These are phyloP conservation scores for Teratosphaeria viscida DNA, from an alignment of 2,329 filamentous ascomycete species.

Conservation along the genomic window DNA sequence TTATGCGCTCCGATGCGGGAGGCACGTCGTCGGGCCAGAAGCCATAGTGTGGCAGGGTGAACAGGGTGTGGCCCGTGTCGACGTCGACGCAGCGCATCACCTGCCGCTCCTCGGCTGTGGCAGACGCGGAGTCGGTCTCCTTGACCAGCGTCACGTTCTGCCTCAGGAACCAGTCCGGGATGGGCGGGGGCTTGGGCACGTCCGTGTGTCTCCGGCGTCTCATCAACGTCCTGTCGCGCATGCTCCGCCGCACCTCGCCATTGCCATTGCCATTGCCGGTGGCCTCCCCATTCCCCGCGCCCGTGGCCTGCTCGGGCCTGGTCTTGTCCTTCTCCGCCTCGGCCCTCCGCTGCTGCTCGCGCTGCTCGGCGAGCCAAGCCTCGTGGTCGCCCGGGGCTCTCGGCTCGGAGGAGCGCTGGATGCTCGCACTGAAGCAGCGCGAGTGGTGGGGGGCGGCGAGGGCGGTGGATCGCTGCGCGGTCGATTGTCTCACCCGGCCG, in stretches of 20 bases:
- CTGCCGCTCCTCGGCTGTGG: not conserved
- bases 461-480: not conserved
- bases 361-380: slow-evolving; percentile 9
- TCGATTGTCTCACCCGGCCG: slow-evolving; percentile 8
- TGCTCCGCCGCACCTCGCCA: slow-evolving; percentile 11
- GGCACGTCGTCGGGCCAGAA: not conserved
- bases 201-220: slow-evolving; percentile 2
- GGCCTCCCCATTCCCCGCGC: slow-evolving; percentile 3
- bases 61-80: slow-evolving; percentile 22
- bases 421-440: slow-evolving; percentile 15
- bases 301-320: not conserved
- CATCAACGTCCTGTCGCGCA: slow-evolving; percentile 8
- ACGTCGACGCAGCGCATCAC: slow-evolving; percentile 20
- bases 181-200: slow-evolving; percentile 21
- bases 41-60: slow-evolving; percentile 18
- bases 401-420: slow-evolving; percentile 8
- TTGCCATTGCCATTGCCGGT: not conserved
- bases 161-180: slow-evolving; percentile 29
- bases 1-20: not conserved
- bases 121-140: not conserved
- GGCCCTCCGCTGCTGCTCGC: slow-evolving; percentile 10
- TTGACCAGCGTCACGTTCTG: slow-evolving; percentile 24
- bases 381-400: slow-evolving; percentile 12
- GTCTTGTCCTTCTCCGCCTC: slow-evolving; percentile 1
- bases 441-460: slow-evolving; percentile 4